Conservation (phyloP, 495 filamentous ascomycete genomes). For the Neurospora hispaniola region DNA sequence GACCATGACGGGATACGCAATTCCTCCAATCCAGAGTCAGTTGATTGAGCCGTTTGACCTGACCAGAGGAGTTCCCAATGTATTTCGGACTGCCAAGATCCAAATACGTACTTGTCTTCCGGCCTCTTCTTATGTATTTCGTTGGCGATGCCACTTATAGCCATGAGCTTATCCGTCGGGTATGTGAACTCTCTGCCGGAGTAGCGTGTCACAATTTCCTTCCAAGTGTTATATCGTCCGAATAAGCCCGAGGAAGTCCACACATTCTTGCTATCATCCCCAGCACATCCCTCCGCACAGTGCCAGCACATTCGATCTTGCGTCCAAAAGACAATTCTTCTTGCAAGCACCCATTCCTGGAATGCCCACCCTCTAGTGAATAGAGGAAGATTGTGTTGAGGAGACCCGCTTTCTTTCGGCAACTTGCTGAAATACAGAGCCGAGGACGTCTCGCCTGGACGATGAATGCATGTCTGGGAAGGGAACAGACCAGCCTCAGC, state of each 20-base stretch:
- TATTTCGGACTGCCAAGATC: background rate
- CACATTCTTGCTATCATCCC: background rate
- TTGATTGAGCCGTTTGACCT: background rate
- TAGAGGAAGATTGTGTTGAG: background rate
- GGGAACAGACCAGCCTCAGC: background rate
- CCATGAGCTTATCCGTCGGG: background rate
- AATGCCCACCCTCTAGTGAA: background rate
- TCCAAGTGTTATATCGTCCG: background rate
- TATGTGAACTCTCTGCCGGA: background rate
- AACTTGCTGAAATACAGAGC: background rate
- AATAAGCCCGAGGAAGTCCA: no score
- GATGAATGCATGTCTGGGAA: background rate
- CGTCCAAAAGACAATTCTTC: background rate
- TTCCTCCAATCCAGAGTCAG: background rate
- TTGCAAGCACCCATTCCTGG: background rate
- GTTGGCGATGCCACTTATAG: background rate
- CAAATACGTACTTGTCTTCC: background rate
- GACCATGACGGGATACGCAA: background rate
- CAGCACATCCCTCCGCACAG: accelerated
- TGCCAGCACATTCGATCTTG: background rate
- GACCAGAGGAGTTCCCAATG: background rate
- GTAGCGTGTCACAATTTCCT: background rate
- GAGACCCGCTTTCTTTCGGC: background rate
- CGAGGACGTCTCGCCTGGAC: background rate
- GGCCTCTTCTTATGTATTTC: background rate